Conservation (phyloP, 192 early-diverging fungal species). For the Coemansia sp. region DNA sequence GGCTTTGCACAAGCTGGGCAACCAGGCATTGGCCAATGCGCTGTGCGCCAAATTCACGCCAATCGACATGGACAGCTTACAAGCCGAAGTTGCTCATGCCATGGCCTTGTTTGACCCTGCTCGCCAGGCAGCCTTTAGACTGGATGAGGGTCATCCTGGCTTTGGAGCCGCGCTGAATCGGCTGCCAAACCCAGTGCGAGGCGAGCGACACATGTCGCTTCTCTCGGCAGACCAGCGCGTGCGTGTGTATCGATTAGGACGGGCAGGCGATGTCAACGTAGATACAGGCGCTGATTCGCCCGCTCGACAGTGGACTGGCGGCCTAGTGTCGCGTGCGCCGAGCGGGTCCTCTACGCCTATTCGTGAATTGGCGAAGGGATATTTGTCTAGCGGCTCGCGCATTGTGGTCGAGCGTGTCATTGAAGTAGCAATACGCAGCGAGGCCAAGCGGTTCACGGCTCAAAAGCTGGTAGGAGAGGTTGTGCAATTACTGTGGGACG, state of each 20-base stretch:
- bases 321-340: background rate
- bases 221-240: conserved; percentile 43
- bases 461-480: conserved; percentile 35
- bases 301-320: background rate
- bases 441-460: conserved; percentile 45
- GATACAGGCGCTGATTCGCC: conserved; percentile 21
- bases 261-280: conserved; percentile 20
- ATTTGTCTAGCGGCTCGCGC: conserved; percentile 34
- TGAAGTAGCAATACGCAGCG: conserved; percentile 42
- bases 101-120: background rate
- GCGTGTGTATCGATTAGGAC: conserved; percentile 41
- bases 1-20: conserved; percentile 37
- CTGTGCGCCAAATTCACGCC: conserved; percentile 49
- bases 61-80: conserved; percentile 28
- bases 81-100: conserved; percentile 11
- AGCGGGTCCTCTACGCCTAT: conserved; percentile 20
- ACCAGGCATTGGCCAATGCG: conserved; percentile 19
- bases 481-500: conserved; percentile 44
- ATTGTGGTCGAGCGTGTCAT: conserved; percentile 32
- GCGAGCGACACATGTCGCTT: conserved; percentile 44
- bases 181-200: conserved; percentile 11
- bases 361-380: conserved; percentile 24
- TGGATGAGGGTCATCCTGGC: background rate
- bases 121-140: background rate
- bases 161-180: background rate